phyloP scores from a whole-genome alignment of 108 stramenopile species.

The Stephanodiscus triporus region DNA sequence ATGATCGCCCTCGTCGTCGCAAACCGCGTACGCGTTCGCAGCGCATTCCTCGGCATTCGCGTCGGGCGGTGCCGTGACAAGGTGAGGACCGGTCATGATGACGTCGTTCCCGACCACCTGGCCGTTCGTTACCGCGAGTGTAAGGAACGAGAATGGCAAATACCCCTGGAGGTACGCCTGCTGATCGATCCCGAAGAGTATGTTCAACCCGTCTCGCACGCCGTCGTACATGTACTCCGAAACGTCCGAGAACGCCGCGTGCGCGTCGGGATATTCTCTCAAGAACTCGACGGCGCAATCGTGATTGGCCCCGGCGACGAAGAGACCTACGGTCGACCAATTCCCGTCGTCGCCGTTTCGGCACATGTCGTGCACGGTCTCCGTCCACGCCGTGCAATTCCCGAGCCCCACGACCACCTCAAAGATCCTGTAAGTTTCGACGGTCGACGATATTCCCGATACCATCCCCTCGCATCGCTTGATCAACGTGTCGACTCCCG shows the following conservation, averaged over 20 bases:
- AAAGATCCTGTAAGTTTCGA: background rate
- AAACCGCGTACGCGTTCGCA: background rate
- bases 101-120: background rate
- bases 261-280: background rate
- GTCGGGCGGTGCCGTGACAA: background rate
- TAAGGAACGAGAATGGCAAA: slow-evolving; percentile 1
- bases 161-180: slow-evolving; percentile 2
- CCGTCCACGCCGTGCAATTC: background rate
- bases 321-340: background rate
- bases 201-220: background rate
- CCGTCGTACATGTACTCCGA: background rate
- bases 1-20: background rate
- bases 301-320: background rate
- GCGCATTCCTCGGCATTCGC: background rate
- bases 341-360: background rate
- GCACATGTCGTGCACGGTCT: background rate
- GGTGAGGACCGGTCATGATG: background rate
- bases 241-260: background rate
- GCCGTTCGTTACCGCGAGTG: background rate
- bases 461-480: background rate
- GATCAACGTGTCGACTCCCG: background rate
- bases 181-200: slow-evolving; percentile 3
- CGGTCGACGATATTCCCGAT: background rate
- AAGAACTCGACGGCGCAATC: background rate
- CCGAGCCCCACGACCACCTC: background rate